These are phyloP conservation scores for Scutellaria minor DNA, from an alignment of 257 asterid species.

Conservation along the genomic window DNA sequence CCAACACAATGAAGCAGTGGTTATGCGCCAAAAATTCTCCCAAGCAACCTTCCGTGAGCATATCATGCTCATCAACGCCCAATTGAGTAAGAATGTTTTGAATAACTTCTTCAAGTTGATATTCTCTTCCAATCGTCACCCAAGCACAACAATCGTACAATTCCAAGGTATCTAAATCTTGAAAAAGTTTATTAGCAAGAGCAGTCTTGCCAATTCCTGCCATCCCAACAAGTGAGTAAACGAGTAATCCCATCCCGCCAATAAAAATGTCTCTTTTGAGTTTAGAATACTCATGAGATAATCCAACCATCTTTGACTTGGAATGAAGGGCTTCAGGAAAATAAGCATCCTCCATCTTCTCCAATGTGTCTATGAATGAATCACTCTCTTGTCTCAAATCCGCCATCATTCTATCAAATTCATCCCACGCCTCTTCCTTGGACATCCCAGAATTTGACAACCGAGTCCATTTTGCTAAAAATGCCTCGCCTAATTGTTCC, in stretches of 20 bases:
- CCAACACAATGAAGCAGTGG: neutral
- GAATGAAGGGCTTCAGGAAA: too few relatives aligned
- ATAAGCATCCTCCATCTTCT: too few relatives aligned
- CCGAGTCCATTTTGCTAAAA: too few relatives aligned
- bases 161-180: neutral
- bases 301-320: too few relatives aligned
- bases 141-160: neutral
- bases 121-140: neutral
- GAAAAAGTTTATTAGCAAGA: neutral
- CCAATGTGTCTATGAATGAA: too few relatives aligned
- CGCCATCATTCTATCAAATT: too few relatives aligned
- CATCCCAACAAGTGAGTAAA: neutral
- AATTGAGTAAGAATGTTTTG: neutral
- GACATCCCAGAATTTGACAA: too few relatives aligned
- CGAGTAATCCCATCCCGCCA: too few relatives aligned
- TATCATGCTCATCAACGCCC: neutral
- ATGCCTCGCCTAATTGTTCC: accelerated
- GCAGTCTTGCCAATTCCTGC: constrained; percentile 6
- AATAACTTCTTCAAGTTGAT: neutral
- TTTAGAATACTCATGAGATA: too few relatives aligned
- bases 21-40: neutral
- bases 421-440: too few relatives aligned
- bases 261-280: too few relatives aligned
- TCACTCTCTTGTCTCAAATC: too few relatives aligned
- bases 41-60: neutral